Evolutionary conservation across 805 yeast genomes (phyloP), one percentile per base, ranked within the genome.

Genomic region (Yamadazyma scolyti): DNA sequence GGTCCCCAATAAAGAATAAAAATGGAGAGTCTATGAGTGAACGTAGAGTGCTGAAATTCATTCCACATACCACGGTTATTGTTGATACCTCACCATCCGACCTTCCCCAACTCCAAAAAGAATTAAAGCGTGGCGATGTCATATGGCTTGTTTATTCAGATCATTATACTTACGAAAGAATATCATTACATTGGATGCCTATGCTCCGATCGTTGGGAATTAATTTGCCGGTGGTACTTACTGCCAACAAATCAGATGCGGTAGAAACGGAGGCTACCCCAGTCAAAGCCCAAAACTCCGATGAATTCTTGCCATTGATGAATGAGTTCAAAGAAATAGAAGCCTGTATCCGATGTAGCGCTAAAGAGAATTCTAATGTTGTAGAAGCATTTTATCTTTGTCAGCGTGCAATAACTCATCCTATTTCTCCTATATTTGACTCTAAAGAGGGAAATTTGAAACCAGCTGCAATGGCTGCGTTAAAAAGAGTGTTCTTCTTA

Each of bases 101-200:
- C 48, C 58, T 77, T 20, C 58, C 60, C 1, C 52, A 61, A 0
- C 58, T 93, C 9, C 85, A 83, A 36, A 65, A 71, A 19, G 96
- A 87, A 51, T 72, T 93, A 40, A 71, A 95, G 27, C 71, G 74
- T 31, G 93, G 97, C 0, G 90, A 85, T 56, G 97, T 88, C 9
- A 83, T 93, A 2, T 83, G 96, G 90, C 70, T 93, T n/a, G 87
- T 93, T 0, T 93, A 89, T 52, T 75, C 93, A 3, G 97, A 89
- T 50, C 95, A 88, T 48, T 93, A 88, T 51, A 87, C 97, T 0
- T 93, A 88, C 52, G 97, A 93, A 53, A 69, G 97, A 27, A 77
- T 93, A 4, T 79, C 96, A 2, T 64, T 90, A 15, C 88, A 88
- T 54, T 93, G 99, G 99, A 80, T 93, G 73, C 93, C 94, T 30